Conservation (phyloP, 495 filamentous ascomycete species). For the Aspergillus kassunensis region DNA sequence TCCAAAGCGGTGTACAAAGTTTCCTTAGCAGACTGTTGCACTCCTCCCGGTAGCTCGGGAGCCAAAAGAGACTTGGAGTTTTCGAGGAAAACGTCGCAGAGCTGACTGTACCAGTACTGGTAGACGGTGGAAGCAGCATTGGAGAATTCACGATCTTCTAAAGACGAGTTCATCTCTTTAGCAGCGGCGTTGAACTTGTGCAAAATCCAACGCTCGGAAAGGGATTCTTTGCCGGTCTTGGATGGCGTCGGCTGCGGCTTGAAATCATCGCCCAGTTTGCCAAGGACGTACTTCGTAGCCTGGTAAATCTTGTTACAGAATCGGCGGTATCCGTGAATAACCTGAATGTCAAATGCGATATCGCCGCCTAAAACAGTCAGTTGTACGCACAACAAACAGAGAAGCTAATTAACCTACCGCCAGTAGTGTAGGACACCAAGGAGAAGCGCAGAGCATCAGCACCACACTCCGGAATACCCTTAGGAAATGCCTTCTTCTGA, state of each 20-base stretch:
- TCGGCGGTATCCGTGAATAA: conserved; percentile 76
- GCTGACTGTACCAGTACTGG: conserved; percentile 63
- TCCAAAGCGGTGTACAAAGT: conserved; percentile 69
- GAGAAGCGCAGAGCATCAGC: conserved; percentile 81
- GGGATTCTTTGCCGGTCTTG: conserved; percentile 62
- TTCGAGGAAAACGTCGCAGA: conserved; percentile 69
- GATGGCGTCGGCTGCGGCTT: conserved; percentile 52
- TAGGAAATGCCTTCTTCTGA: conserved; percentile 72
- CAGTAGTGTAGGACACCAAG: conserved; percentile 80
- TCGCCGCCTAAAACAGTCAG: conserved; percentile 51
- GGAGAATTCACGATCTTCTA: conserved; percentile 70
- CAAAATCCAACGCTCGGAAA: conserved; percentile 82
- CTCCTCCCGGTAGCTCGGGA: conserved; percentile 51
- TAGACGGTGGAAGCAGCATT: conserved; percentile 59
- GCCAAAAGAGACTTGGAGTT: conserved; percentile 74
- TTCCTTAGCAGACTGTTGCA: conserved; percentile 56
- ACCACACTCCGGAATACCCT: conserved; percentile 84
- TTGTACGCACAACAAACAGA: background rate
- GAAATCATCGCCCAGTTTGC: conserved; percentile 69
- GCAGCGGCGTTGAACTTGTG: conserved; percentile 71
- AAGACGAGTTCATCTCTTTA: conserved; percentile 67
- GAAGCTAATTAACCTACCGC: conserved; percentile 46
- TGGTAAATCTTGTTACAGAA: conserved; percentile 95
- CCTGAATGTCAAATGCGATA: conserved; percentile 79
- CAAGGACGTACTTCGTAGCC: conserved; percentile 81